These are phyloP conservation scores for Venturiaceae sp. DNA, from an alignment of 2,329 filamentous ascomycete species.

Conservation along the genomic window DNA sequence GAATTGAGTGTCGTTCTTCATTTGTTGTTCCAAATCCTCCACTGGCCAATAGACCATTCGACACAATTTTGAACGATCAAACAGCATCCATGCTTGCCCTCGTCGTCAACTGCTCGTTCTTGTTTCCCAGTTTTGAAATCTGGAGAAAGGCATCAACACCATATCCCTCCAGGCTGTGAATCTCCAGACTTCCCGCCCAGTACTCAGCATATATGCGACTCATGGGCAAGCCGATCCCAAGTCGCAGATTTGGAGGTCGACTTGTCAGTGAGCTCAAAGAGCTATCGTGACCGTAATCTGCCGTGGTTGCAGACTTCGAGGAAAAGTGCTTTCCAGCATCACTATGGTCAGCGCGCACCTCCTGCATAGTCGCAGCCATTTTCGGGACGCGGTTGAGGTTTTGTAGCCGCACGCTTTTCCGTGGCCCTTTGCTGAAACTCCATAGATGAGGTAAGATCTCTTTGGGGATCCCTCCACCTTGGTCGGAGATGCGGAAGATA, in stretches of 20 bases:
- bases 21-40: no score
- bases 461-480: conserved; percentile 81
- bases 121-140: conserved; percentile 93
- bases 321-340: conserved; percentile 15
- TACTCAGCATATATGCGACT: conserved; percentile 95
- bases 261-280: conserved; percentile 74
- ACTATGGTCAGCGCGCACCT: conserved; percentile 40
- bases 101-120: conserved; percentile 81
- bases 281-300: conserved; percentile 27
- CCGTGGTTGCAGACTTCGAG: not conserved
- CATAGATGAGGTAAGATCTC: conserved; percentile 84
- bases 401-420: conserved; percentile 64
- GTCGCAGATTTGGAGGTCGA: conserved; percentile 72
- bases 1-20: not conserved
- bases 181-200: conserved; percentile 85
- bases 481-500: conserved; percentile 92
- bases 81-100: conserved; percentile 42
- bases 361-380: conserved; percentile 89
- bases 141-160: conserved; percentile 93
- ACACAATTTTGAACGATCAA: conserved; percentile 18
- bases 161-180: conserved; percentile 91
- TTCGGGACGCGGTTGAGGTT: conserved; percentile 82
- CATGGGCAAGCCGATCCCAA: conserved; percentile 90
- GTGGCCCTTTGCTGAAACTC: conserved; percentile 92
- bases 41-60: no score